phyloP scores from a whole-genome alignment of 2,329 filamentous ascomycete species.

The Aspergillus amoenus region DNA sequence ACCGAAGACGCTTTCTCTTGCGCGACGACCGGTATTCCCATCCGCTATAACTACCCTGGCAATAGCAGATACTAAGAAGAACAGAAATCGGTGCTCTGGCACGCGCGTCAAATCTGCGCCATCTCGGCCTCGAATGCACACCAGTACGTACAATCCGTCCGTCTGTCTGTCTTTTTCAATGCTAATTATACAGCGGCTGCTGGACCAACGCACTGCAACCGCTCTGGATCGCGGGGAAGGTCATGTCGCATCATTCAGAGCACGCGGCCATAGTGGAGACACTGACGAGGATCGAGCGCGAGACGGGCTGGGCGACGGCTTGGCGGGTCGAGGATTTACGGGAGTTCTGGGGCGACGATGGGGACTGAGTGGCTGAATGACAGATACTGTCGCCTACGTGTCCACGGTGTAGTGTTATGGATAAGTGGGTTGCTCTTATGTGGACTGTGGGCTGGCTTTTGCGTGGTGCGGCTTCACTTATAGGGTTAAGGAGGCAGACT shows the following conservation, averaged over 20 bases:
- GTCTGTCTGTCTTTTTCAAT: neutral
- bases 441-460: no score
- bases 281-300: slow-evolving; percentile 50
- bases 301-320: slow-evolving; percentile 55
- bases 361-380: neutral
- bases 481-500: no score
- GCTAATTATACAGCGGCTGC: slow-evolving; percentile 28
- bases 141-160: slow-evolving; percentile 28
- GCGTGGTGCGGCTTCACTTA: no score
- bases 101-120: slow-evolving; percentile 48
- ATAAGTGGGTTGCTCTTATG: no score
- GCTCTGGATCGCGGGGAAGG: slow-evolving; percentile 50
- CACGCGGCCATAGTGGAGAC: slow-evolving; percentile 50
- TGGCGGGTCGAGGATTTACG: slow-evolving; percentile 56
- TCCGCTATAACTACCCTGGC: no score
- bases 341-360: slow-evolving; percentile 51
- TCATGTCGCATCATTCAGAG: slow-evolving; percentile 46
- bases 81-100: slow-evolving; percentile 47
- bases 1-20: slow-evolving; percentile 24
- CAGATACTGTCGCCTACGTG: no score
- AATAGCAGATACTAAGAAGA: no score
- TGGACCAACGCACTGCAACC: slow-evolving; percentile 50
- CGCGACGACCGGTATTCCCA: slow-evolving; percentile 23
- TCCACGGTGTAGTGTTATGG: neutral
- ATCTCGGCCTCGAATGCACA: slow-evolving; percentile 47